A percentile compares a stretch with the other conserved stretches of the same genome.
Evolutionary conservation across 345 rosid genomes (phyloP).

Genomic region (Eucalyptus victrix): DNA sequence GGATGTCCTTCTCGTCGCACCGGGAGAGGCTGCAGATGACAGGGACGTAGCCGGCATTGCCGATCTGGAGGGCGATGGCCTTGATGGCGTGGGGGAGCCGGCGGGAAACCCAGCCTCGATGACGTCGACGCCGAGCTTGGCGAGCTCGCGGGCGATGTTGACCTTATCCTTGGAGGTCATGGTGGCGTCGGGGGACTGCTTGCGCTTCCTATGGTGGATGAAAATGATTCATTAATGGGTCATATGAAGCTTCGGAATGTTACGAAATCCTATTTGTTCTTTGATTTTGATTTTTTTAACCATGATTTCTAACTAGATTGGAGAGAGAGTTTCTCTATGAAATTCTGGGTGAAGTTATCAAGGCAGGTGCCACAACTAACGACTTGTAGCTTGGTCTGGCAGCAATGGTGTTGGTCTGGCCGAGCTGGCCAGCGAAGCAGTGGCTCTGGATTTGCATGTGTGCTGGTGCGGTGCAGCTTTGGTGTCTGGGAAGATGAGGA

Average conservation of each 20-base stretch:
- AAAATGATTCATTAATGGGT: background rate
- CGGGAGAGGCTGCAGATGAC: too few species aligned
- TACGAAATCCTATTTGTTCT: background rate
- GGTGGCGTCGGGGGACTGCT: background rate
- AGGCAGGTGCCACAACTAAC: constrained; percentile 65
- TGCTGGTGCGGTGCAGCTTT: background rate
- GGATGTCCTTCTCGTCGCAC: too few species aligned
- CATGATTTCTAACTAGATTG: constrained; percentile 33
- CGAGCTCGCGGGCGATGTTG: too few species aligned
- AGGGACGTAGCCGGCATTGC: too few species aligned
- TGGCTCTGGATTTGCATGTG: background rate
- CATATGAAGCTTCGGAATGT: background rate
- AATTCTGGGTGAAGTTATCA: constrained; percentile 85
- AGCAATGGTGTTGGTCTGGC: background rate
- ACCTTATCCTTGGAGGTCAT: too few species aligned
- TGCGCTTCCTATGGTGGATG: background rate
- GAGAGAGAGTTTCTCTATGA: constrained; percentile 71
- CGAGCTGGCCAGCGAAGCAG: background rate
- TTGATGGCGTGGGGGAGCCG: too few species aligned
- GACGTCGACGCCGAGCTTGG: constrained; percentile 20
- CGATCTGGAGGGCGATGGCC: too few species aligned
- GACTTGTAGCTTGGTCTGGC: background rate
- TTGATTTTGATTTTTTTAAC: background rate
- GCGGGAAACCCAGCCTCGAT: too few species aligned
- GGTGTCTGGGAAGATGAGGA: background rate